Evolutionary conservation across 352 stramenopile species (phyloP).

Genomic region (Phytophthora brassicae): DNA sequence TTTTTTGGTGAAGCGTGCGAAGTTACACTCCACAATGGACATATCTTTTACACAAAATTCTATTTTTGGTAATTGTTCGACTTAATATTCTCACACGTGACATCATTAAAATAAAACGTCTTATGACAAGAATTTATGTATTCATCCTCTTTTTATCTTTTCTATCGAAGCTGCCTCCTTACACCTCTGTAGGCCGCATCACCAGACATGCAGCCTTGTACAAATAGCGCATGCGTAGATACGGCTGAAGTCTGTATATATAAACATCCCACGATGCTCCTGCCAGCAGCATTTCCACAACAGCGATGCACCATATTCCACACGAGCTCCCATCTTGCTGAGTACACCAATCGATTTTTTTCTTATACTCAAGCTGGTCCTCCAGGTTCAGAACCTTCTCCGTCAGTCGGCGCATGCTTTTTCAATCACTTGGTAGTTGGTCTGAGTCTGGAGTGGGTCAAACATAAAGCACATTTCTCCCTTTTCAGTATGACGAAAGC

Average conservation of each 20-base stretch:
- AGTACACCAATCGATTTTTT: neutral
- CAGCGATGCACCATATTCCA: slow-evolving; percentile 8
- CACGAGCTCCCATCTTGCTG: slow-evolving; percentile 13
- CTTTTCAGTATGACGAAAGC: neutral
- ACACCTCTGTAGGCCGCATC: neutral
- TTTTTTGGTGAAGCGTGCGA: no score
- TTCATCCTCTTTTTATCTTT: neutral
- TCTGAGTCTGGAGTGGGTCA: neutral
- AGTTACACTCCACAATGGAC: no score
- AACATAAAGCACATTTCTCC: neutral
- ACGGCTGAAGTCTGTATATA: neutral
- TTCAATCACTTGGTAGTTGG: slow-evolving; percentile 4
- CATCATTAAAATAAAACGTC: no score
- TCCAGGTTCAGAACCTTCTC: neutral
- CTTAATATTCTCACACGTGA: no score
- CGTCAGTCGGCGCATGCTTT: neutral
- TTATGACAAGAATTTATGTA: neutral
- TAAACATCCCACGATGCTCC: neutral
- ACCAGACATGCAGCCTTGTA: neutral
- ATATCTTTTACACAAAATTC: no score
- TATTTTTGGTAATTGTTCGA: no score
- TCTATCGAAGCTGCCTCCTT: neutral
- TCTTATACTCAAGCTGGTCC: neutral
- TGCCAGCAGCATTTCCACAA: neutral
- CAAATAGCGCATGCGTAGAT: neutral